Evolutionary conservation across 257 asterid genomes (phyloP), one percentile per base, ranked within the genome.

Genomic region (Verbascum thapsus): DNA sequence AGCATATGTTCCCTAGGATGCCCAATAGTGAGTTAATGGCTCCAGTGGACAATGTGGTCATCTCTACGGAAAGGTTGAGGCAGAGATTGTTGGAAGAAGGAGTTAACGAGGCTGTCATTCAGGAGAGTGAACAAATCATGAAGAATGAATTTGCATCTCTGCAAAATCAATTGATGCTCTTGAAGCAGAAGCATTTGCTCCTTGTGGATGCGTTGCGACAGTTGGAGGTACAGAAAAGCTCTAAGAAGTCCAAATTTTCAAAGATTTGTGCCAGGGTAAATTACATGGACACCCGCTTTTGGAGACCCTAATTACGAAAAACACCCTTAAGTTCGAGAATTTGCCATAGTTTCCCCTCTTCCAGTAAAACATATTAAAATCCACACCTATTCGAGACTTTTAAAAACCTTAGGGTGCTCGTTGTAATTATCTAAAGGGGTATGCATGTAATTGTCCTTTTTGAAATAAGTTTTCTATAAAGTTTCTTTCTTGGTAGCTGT

Each of bases 1-100:
- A 92, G 74, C 96, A 80, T 69, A 79, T 87, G 89, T 92, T 83
- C 60, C 99, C 99, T 0, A 89, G 99, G 85, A 79, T 92, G 63
- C 89, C 99, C 58, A 89, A 89, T 79, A 82, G 97, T 64, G 99
- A 89, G 75, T 78, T 92, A 68, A 87, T 89, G 94, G 99, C 95
- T 71, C 86, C 94, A 12, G 64, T 85, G 72, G 90, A 87, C 26
- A 71, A 74, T 62, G 72, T 80, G 45, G 57, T 70, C 26, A 72
- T 92, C 70, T 92, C 96, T 18, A 92, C 96, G 1, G 91, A 87
- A 43, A 81, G 73, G 62, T 70, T 92, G 74, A 84, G 99, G 74
- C 88, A 82, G 69, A 80, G 78, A 69, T 74, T 92, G 78, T 53
- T 79, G 85, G 87, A 85, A 65, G 99, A 84, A 77, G 88, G 87